phyloP scores from a whole-genome alignment of 306 rosid genomes.

The Lathyrus sativus region DNA sequence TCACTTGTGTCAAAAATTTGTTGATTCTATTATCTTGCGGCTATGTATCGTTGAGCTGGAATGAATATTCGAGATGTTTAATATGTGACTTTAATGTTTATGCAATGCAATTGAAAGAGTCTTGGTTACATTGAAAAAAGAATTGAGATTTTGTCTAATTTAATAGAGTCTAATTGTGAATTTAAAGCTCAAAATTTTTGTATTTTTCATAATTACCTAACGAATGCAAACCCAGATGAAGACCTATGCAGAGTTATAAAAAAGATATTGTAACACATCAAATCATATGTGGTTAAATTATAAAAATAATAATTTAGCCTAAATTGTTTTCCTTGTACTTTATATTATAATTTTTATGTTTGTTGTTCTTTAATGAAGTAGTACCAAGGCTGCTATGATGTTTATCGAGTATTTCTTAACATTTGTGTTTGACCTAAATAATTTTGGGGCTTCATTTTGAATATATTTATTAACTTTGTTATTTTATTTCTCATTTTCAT shows the following conservation, averaged over 20 bases:
- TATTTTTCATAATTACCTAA: conserved; percentile 18
- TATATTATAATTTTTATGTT: background rate
- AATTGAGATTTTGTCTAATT: conserved; percentile 1
- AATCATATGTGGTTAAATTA: too few relatives aligned
- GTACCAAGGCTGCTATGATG: background rate
- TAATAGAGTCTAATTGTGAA: background rate
- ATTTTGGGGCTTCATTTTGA: background rate
- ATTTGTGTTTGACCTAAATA: background rate
- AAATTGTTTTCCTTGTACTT: too few relatives aligned
- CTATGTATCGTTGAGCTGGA: too few relatives aligned
- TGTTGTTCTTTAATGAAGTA: background rate
- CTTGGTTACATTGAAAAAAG: conserved; percentile 1
- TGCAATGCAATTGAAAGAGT: background rate
- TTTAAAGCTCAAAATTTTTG: background rate
- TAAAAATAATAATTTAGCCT: too few relatives aligned
- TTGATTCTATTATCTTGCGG: too few relatives aligned
- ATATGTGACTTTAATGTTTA: background rate
- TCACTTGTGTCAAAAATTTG: too few relatives aligned
- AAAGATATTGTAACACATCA: too few relatives aligned
- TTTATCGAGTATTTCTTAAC: background rate
- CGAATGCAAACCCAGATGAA: background rate
- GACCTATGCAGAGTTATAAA: background rate
- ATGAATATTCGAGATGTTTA: background rate
- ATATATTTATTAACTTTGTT: too few relatives aligned
- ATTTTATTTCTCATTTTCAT: background rate